phyloP scores from a whole-genome alignment of 2,329 filamentous ascomycete species.

The Cladobotryum mycophilum region DNA sequence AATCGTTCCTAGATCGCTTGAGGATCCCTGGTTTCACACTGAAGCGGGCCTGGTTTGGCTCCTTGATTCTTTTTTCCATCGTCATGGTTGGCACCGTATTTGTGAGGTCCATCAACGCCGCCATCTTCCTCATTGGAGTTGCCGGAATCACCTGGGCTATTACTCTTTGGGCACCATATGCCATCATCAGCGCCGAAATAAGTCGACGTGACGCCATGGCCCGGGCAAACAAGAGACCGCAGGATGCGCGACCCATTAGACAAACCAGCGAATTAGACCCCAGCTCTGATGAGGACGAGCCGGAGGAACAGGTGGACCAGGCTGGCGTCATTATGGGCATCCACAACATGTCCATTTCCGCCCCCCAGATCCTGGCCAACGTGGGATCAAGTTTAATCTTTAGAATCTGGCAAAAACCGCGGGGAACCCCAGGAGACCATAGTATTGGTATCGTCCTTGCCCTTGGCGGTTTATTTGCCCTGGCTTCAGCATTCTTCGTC shows the following conservation, averaged over 20 bases:
- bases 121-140: slow-evolving; percentile 70
- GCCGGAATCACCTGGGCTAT: slow-evolving; percentile 90
- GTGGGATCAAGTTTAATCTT: slow-evolving; percentile 81
- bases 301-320: slow-evolving; percentile 61
- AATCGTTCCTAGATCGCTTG: slow-evolving; percentile 51
- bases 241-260: background rate
- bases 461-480: slow-evolving; percentile 71
- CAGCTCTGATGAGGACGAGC: slow-evolving; percentile 29
- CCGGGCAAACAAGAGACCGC: slow-evolving; percentile 29
- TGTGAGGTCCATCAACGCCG: slow-evolving; percentile 62
- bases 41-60: slow-evolving; percentile 78
- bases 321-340: slow-evolving; percentile 89
- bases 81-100: slow-evolving; percentile 82
- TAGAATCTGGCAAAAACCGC: slow-evolving; percentile 76
- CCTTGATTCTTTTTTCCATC: slow-evolving; percentile 73
- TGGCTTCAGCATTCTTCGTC: slow-evolving; percentile 71
- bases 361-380: slow-evolving; percentile 87
- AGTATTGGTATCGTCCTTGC: slow-evolving; percentile 83
- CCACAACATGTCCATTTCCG: slow-evolving; percentile 90
- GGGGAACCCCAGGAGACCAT: slow-evolving; percentile 76
- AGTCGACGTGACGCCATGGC: slow-evolving; percentile 65
- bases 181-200: slow-evolving; percentile 90
- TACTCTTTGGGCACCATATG: slow-evolving; percentile 91
- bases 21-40: slow-evolving; percentile 80
- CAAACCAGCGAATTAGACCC: background rate